Conservation (phyloP, 306 rosid species). For the Chamaecrista fasciculata region DNA sequence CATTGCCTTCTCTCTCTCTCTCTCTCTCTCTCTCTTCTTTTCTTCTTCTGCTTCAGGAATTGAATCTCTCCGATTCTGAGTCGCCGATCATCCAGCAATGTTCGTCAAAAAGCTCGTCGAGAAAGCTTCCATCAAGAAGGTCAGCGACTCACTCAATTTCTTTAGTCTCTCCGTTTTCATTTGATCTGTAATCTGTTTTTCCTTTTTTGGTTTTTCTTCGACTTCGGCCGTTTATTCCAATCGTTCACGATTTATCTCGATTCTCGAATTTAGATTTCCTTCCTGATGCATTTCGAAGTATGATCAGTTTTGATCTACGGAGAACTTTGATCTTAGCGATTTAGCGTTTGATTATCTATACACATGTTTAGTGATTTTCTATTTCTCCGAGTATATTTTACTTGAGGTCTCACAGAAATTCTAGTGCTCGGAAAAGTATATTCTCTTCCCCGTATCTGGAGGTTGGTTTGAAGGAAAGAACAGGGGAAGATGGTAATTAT, state of each 20-base stretch:
- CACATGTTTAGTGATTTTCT: not conserved
- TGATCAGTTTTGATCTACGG: not conserved
- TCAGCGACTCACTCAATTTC: not conserved
- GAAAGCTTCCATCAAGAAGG: constrained; percentile 85
- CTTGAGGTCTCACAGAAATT: not conserved
- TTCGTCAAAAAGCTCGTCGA: constrained; percentile 77
- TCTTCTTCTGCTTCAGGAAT: not conserved
- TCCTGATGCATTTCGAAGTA: not conserved
- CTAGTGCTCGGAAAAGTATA: not conserved
- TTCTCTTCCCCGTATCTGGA: constrained; percentile 2
- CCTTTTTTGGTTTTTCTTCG: not conserved
- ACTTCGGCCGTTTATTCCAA: not conserved
- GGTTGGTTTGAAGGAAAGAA: not conserved
- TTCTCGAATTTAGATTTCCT: not conserved
- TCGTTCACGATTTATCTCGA: not conserved
- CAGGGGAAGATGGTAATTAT: not conserved
- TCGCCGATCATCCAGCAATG: constrained; percentile 45
- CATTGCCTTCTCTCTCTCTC: not conserved
- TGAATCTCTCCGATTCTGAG: constrained; percentile 5
- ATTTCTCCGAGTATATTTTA: not conserved
- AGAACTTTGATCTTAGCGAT: not conserved
- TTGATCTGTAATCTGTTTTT: no score
- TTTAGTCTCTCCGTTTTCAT: not conserved
- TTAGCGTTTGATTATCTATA: not conserved
- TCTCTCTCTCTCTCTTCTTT: not conserved